A percentile compares a stretch with the other conserved stretches of the same genome.
Evolutionary conservation across 169 alveolate species (phyloP).

Genomic region (Eimeria tenella): DNA sequence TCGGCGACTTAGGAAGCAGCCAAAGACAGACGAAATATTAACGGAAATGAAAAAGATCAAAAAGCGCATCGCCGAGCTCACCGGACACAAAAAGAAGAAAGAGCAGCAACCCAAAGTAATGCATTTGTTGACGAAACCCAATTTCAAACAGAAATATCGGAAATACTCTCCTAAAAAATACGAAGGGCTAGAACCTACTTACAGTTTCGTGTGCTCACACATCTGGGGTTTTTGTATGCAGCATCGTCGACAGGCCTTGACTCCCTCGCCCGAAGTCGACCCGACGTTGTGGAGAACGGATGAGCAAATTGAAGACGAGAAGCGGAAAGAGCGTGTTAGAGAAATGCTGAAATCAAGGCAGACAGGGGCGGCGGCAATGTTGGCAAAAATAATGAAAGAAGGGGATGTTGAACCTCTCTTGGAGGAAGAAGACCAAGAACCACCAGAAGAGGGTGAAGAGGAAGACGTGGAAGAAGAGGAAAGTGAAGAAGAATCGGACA

Average conservation of each 20-base stretch:
- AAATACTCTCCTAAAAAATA: too few species aligned
- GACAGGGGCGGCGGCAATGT: not conserved
- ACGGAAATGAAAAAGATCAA: conserved; percentile 55
- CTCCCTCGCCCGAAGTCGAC: conserved; percentile 5
- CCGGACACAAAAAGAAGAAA: conserved; percentile 41
- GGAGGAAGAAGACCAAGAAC: not conserved
- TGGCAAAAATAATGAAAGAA: conserved; percentile 26
- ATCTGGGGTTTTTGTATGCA: conserved; percentile 10
- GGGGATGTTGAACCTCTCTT: not conserved
- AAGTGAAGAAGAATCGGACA: not conserved
- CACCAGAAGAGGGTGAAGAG: conserved; percentile 2
- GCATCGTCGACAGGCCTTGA: conserved; percentile 50
- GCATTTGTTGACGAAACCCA: not conserved
- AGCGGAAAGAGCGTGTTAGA: conserved; percentile 23
- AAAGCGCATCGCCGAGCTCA: conserved; percentile 50
- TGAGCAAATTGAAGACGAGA: not conserved
- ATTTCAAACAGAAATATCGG: not conserved
- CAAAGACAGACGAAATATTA: conserved; percentile 18
- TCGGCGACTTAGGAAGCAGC: conserved; percentile 28
- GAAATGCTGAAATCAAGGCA: conserved; percentile 10
- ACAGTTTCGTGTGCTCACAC: too few species aligned
- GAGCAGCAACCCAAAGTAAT: not conserved
- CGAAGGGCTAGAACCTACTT: too few species aligned
- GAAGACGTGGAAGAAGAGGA: conserved; percentile 41
- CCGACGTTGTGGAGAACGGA: not conserved